Conservation (phyloP, 768 basidiomycete genomes). For the Kwoniella sp. region DNA sequence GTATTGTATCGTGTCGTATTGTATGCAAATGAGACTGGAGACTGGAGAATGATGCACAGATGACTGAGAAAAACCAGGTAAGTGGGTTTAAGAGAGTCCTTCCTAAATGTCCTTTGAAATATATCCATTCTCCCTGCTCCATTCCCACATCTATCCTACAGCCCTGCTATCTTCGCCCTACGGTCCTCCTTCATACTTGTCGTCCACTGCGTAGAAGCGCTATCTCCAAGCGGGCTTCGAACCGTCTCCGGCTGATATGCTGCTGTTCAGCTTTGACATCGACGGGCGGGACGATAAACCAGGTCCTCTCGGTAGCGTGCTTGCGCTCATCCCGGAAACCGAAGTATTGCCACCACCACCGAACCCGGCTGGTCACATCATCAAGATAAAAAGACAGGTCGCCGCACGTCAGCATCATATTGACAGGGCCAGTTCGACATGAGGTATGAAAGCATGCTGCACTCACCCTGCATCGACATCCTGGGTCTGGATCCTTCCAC, state of each 20-base stretch:
- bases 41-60: too few relatives aligned
- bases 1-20: too few relatives aligned
- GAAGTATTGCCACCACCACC: background rate
- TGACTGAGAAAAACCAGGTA: background rate
- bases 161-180: background rate
- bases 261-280: constrained; percentile 13
- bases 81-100: too few relatives aligned
- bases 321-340: background rate
- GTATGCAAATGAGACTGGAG: too few relatives aligned
- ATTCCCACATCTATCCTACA: background rate
- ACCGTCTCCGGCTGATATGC: constrained; percentile 7
- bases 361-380: background rate
- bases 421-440: too few relatives aligned
- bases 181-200: too few relatives aligned
- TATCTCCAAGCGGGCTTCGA: constrained; percentile 12
- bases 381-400: background rate
- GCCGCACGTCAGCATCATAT: background rate
- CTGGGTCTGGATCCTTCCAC: constrained; percentile 1
- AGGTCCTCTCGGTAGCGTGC: constrained; percentile 13
- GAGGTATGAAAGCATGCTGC: too few relatives aligned
- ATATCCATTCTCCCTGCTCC: background rate
- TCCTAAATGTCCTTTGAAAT: too few relatives aligned
- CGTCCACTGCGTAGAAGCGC: too few relatives aligned
- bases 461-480: constrained; percentile 22
- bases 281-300: constrained; percentile 12